Conservation (phyloP, 306 rosid genomes). For the Quercus berberidifolia region DNA sequence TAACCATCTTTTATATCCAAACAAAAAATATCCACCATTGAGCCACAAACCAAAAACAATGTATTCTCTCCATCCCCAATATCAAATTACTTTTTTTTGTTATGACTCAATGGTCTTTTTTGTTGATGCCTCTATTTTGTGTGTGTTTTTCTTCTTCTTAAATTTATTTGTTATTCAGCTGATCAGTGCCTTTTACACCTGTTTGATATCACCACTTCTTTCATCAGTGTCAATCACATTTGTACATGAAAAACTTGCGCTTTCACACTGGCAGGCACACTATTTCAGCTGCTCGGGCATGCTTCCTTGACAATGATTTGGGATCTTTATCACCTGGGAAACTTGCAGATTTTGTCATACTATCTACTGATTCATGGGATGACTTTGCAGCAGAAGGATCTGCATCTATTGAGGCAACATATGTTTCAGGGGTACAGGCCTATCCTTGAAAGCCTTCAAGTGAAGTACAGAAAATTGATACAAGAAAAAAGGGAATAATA, state of each 20-base stretch:
- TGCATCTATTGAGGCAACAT: conserved; percentile 69
- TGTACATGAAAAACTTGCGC: background rate
- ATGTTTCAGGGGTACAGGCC: conserved; percentile 62
- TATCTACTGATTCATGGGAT: conserved; percentile 64
- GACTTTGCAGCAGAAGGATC: conserved; percentile 48
- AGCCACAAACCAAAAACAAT: background rate
- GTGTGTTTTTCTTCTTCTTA: background rate
- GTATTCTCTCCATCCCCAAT: too few relatives aligned
- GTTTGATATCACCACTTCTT: background rate
- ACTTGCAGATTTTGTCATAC: conserved; percentile 77
- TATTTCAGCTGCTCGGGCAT: conserved; percentile 72
- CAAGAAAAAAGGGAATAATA: background rate
- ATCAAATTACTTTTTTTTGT: too few relatives aligned
- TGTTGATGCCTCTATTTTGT: background rate
- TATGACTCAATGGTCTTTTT: background rate
- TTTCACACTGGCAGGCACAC: conserved; percentile 54
- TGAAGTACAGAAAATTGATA: background rate
- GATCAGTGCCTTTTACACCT: conserved; percentile 2
- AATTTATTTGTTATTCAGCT: background rate
- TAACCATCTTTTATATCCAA: background rate
- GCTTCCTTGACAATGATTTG: conserved; percentile 67
- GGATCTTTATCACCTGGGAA: conserved; percentile 75
- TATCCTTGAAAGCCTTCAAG: conserved; percentile 48
- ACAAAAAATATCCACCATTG: background rate
- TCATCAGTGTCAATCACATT: background rate